phyloP scores from a whole-genome alignment of 2,329 filamentous ascomycete genomes.

The Endocalyx cinctus region DNA sequence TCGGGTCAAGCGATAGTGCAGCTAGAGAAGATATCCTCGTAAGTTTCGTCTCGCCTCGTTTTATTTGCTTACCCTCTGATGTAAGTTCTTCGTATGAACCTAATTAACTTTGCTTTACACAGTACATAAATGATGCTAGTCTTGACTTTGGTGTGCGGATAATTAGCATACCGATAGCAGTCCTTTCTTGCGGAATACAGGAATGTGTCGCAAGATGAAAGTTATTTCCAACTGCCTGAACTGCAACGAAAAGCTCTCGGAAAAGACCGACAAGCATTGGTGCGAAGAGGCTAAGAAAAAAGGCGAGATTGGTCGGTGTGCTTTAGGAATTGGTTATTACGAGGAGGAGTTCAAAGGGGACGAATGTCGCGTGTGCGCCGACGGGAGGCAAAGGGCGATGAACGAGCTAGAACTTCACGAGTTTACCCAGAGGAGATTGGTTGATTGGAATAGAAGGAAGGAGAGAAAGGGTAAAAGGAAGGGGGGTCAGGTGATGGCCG shows the following conservation, averaged over 20 bases:
- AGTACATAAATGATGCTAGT: too few species aligned
- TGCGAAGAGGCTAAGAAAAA: slow-evolving; percentile 9
- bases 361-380: slow-evolving; percentile 11
- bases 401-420: slow-evolving; percentile 10
- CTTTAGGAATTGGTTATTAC: slow-evolving; percentile 4
- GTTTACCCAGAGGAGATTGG: slow-evolving; percentile 10
- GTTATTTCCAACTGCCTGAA: slow-evolving; percentile 10
- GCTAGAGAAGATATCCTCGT: too few species aligned
- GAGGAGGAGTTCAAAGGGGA: slow-evolving; percentile 14
- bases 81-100: too few species aligned
- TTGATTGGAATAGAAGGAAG: slow-evolving; percentile 7
- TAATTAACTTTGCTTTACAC: too few species aligned
- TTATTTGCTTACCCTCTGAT: too few species aligned
- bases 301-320: slow-evolving; percentile 11
- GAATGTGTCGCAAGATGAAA: slow-evolving; percentile 13
- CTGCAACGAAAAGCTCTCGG: slow-evolving; percentile 10
- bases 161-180: too few species aligned
- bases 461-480: slow-evolving; percentile 1
- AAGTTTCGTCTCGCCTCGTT: too few species aligned
- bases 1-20: too few species aligned
- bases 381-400: slow-evolving; percentile 8
- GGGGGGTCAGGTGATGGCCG: not conserved
- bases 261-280: slow-evolving; percentile 10
- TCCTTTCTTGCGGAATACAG: too few species aligned
- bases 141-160: too few species aligned